Evolutionary conservation across 2,329 filamentous ascomycete species (phyloP).

Genomic region (Penicillium sclerotiorum): DNA sequence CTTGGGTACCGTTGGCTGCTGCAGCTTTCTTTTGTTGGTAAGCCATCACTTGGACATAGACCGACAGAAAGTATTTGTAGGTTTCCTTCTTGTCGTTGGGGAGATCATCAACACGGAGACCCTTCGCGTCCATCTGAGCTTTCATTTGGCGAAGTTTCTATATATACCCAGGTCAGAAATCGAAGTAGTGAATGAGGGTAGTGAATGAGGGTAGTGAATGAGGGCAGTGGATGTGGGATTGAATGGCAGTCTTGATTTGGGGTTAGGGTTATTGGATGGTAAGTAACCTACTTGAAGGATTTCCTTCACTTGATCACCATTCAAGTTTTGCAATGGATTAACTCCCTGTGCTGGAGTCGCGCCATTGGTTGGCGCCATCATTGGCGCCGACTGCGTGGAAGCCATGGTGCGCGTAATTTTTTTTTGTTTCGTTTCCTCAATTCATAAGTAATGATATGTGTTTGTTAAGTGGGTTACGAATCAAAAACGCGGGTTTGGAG

Average conservation of each 20-base stretch:
- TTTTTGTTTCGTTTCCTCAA: conserved; percentile 17
- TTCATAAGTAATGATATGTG: conserved; percentile 34
- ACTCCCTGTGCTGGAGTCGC: background rate
- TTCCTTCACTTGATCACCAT: conserved; percentile 76
- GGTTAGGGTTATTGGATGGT: background rate
- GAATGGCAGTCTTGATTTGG: background rate
- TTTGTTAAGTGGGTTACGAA: too few relatives aligned
- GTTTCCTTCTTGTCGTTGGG: conserved; percentile 5
- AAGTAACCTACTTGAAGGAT: conserved; percentile 55
- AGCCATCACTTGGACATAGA: conserved; percentile 7
- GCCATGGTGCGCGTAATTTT: conserved; percentile 62
- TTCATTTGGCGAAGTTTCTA: conserved; percentile 92
- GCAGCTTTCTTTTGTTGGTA: conserved; percentile 25
- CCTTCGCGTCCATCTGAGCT: conserved; percentile 56
- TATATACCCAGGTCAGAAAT: background rate
- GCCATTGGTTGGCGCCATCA: conserved; percentile 58
- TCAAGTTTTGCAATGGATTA: conserved; percentile 58
- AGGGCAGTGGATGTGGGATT: background rate
- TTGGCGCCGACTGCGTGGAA: conserved; percentile 73
- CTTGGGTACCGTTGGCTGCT: conserved; percentile 46
- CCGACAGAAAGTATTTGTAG: conserved; percentile 6
- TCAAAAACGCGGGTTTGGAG: conserved; percentile 18
- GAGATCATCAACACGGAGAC: conserved; percentile 75
- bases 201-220: background rate
- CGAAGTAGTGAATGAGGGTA: background rate